These are phyloP conservation scores for Hyaloscypha bicolor DNA, from an alignment of 495 filamentous ascomycete species.

Conservation along the genomic window DNA sequence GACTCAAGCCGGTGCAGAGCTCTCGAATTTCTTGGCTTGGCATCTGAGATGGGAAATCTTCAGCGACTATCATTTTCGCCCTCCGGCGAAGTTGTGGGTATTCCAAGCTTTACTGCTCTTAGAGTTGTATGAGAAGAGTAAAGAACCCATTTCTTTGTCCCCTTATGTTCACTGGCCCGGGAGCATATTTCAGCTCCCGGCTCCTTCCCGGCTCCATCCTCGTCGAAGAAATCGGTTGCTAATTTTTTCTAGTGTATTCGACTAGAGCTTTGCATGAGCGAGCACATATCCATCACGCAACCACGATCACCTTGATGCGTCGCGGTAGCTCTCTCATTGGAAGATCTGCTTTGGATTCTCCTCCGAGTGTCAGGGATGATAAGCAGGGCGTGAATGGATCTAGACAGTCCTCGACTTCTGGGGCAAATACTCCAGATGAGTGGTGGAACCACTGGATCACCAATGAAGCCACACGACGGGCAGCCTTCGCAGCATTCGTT, in stretches of 20 bases:
- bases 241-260: constrained; percentile 61
- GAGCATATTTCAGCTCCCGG: too few species aligned
- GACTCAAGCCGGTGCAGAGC: constrained; percentile 70
- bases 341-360: constrained; percentile 84
- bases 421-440: constrained; percentile 73
- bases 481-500: constrained; percentile 93
- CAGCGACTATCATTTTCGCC: constrained; percentile 86
- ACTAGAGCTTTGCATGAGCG: constrained; percentile 90
- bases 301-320: constrained; percentile 93
- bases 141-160: too few species aligned
- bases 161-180: too few species aligned
- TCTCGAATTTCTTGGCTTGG: constrained; percentile 88
- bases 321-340: constrained; percentile 90
- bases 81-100: constrained; percentile 95
- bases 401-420: constrained; percentile 60
- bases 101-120: constrained; percentile 90
- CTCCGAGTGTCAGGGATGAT: constrained; percentile 75
- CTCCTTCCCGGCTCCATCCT: too few species aligned
- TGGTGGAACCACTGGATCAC: constrained; percentile 98
- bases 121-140: constrained; percentile 89
- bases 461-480: constrained; percentile 85
- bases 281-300: constrained; percentile 96
- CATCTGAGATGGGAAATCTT: constrained; percentile 83
- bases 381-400: constrained; percentile 58
- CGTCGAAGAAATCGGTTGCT: too few species aligned